Conservation (phyloP, 2,329 filamentous ascomycete species). For the Aspergillus eucalypticola region DNA sequence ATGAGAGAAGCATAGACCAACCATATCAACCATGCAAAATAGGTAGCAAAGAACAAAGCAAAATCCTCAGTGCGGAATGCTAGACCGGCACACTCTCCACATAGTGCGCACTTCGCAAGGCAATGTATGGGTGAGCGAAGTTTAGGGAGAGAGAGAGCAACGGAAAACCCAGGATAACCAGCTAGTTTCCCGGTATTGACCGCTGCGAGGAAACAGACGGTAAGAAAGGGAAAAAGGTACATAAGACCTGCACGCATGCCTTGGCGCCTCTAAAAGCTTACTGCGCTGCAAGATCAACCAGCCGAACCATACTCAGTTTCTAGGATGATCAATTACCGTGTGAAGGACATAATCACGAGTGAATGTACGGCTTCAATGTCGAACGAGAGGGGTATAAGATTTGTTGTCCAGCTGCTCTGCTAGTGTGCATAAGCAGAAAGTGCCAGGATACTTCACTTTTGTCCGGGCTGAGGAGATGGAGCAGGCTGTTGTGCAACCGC, state of each 20-base stretch:
- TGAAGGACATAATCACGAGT: not conserved
- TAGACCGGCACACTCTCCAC: not conserved
- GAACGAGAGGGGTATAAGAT: not conserved
- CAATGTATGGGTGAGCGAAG: not conserved
- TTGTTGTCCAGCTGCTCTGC: not conserved
- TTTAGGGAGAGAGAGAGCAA: not conserved
- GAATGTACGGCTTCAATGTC: not conserved
- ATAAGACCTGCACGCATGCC: not conserved
- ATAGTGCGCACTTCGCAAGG: not conserved
- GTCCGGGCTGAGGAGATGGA: constrained; percentile 21
- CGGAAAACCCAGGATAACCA: not conserved
- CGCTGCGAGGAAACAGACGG: not conserved
- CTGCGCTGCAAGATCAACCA: not conserved
- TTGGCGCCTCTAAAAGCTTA: no score
- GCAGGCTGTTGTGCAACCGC: constrained; percentile 27
- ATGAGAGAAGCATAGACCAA: not conserved
- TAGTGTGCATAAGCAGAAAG: not conserved
- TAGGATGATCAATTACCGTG: not conserved
- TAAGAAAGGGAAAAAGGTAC: not conserved
- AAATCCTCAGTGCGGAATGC: not conserved
- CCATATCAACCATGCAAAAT: not conserved
- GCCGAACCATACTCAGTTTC: not conserved
- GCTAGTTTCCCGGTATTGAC: not conserved
- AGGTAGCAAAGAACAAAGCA: not conserved
- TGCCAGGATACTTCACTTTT: constrained; percentile 1